Conservation (phyloP, 2,329 filamentous ascomycete genomes). For the Calonectria pteridis region DNA sequence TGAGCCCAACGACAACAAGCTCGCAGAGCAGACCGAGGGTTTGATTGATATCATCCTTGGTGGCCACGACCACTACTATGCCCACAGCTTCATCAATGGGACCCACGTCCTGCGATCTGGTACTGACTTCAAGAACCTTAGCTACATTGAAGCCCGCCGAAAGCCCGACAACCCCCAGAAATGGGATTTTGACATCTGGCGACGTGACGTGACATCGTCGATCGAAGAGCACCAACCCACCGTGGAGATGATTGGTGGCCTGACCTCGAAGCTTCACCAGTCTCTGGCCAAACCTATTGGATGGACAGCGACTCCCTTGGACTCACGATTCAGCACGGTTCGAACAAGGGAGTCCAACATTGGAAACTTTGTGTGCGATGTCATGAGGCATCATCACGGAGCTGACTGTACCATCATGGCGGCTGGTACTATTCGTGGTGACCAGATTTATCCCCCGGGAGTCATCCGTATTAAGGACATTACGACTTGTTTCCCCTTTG, state of each 20-base stretch:
- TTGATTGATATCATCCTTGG: constrained; percentile 88
- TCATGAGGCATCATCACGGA: constrained; percentile 86
- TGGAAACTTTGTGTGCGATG: constrained; percentile 91
- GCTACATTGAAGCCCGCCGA: constrained; percentile 83
- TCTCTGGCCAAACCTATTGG: constrained; percentile 87
- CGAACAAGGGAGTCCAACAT: constrained; percentile 83
- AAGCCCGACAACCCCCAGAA: constrained; percentile 58
- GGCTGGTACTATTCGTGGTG: constrained; percentile 86
- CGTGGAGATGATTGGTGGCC: constrained; percentile 71
- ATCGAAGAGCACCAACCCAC: constrained; percentile 75
- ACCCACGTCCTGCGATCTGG: constrained; percentile 89
- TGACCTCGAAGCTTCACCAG: constrained; percentile 79
- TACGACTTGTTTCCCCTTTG: constrained; percentile 92
- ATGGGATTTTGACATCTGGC: constrained; percentile 85
- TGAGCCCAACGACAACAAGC: constrained; percentile 89
- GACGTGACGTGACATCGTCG: constrained; percentile 78
- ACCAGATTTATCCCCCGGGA: constrained; percentile 89
- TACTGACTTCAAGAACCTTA: constrained; percentile 92
- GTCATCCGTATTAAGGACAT: constrained; percentile 83
- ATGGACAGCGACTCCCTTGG: constrained; percentile 84
- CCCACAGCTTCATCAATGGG: constrained; percentile 80
- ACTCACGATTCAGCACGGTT: constrained; percentile 88
- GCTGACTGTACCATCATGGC: constrained; percentile 89
- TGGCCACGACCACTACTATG: constrained; percentile 92
- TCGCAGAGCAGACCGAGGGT: constrained; percentile 80